Percentiles rank a stretch among this genome's conserved stretches.
These are phyloP conservation scores for Tricholomella constricta DNA, from an alignment of 768 basidiomycete species.

Conservation along the genomic window DNA sequence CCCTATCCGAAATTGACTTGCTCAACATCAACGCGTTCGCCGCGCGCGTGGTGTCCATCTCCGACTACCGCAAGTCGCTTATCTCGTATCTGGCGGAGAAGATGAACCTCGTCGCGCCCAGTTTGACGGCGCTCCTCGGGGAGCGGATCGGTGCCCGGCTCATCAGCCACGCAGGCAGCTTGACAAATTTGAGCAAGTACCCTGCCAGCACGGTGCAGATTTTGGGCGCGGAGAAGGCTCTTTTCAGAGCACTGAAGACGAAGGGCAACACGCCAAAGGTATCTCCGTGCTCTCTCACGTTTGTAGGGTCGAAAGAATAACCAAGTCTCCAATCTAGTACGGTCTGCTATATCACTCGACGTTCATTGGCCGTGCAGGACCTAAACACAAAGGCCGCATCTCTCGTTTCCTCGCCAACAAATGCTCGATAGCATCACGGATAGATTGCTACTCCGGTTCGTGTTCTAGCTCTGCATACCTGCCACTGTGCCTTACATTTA, in stretches of 20 bases:
- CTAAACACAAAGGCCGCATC: constrained; percentile 96
- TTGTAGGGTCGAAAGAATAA: background rate
- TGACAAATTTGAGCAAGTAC: constrained; percentile 97
- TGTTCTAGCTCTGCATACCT: background rate
- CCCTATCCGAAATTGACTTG: constrained; percentile 90
- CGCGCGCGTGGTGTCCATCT: constrained; percentile 83
- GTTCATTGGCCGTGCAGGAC: constrained; percentile 93
- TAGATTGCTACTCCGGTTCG: constrained; percentile 91
- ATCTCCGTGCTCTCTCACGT: constrained; percentile 11
- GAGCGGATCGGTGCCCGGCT: constrained; percentile 91
- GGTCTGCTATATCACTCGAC: constrained; percentile 97
- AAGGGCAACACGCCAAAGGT: constrained; percentile 99
- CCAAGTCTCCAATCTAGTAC: constrained; percentile 55
- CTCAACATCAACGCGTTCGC: constrained; percentile 95
- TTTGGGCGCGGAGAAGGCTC: constrained; percentile 95
- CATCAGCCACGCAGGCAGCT: constrained; percentile 94
- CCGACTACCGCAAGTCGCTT: constrained; percentile 92
- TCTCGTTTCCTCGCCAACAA: constrained; percentile 99
- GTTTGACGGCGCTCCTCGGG: constrained; percentile 85
- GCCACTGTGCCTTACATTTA: constrained; percentile 3
- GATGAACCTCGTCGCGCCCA: constrained; percentile 97
- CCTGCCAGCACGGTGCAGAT: constrained; percentile 99
- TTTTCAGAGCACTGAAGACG: constrained; percentile 96
- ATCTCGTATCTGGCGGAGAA: constrained; percentile 89
- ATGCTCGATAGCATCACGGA: constrained; percentile 94